Base-by-base conservation (phyloP, 805 yeast species). In the Jamesozyma gamospora region DNA sequence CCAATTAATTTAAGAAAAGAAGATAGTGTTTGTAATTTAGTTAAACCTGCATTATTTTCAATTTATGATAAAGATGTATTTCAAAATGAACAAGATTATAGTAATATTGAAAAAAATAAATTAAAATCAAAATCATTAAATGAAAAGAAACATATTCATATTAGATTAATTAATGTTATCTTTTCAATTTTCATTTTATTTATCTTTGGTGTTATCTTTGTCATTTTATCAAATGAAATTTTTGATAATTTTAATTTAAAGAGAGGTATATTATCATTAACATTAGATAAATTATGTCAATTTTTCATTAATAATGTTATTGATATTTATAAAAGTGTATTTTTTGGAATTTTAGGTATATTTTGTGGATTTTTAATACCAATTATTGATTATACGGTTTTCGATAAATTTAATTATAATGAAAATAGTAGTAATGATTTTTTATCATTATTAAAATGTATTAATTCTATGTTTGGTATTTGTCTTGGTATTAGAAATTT, bases 401-500 rank as follows among this genome's bases (percentile, higher is more conserved):
- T 35, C 15, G 3, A 4, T 4, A 14, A 13, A 12, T 34, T 12
- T 24, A 28, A 34, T 21, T 34, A 32, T 28, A 28, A 32, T 28
- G 26, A 9, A 6, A 28, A 27, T 17, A 40, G 40, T 28, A 35
- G 35, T 21, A 35, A 40, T 17, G 42, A 35, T 27, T 35, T 40
- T 16, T 32, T 79, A 50, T 77, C 81, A 13, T 69, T 79, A 5
- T 58, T 72, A 29, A 48, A 41, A 39, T 41, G 48, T 31, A 41
- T 43, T 16, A 71, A 79, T 39, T 78, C 84, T 2, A 70, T 80
- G 47, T 61, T 81, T 34, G 90, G 90, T 2, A 71, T 82, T 34
- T 69, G 77, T 10, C 79, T 78, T 49, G 84, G 83, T 16, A 69
- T 81, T 25, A 69, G 81, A 47, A 75, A 74, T 45, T 64, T 78